A percentile compares a stretch with the other conserved stretches of the same genome.
Evolutionary conservation across 805 yeast genomes (phyloP).

Genomic region (Metschnikowia chrysomelidarum): DNA sequence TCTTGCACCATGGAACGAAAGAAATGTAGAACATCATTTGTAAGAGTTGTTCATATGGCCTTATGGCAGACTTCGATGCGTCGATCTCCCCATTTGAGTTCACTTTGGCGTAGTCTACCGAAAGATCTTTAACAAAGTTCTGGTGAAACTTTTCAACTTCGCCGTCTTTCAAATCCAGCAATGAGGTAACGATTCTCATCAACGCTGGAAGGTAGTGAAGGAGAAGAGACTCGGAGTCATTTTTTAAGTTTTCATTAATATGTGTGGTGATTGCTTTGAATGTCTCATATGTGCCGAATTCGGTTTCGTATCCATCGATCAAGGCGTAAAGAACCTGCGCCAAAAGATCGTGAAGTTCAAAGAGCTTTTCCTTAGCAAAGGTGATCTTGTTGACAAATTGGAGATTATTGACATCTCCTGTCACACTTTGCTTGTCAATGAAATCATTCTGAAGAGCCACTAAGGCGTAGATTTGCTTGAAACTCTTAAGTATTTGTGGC

Average conservation of each 20-base stretch:
- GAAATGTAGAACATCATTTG: slow-evolving; percentile 51
- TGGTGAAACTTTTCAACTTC: slow-evolving; percentile 36
- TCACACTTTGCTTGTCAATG: slow-evolving; percentile 46
- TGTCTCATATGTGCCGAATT: slow-evolving; percentile 29
- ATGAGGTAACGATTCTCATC: slow-evolving; percentile 42
- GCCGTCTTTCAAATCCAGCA: slow-evolving; percentile 41
- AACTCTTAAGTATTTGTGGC: slow-evolving; percentile 49
- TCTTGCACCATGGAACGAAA: slow-evolving; percentile 69
- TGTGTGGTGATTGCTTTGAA: slow-evolving; percentile 44
- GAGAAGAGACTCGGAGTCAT: slow-evolving; percentile 59
- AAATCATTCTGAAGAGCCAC: slow-evolving; percentile 52
- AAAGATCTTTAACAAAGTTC: slow-evolving; percentile 35
- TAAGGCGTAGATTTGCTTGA: slow-evolving; percentile 56
- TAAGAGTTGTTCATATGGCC: slow-evolving; percentile 42
- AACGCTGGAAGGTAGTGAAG: slow-evolving; percentile 64
- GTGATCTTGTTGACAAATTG: slow-evolving; percentile 40
- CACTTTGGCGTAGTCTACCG: slow-evolving; percentile 25
- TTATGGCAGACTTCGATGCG: slow-evolving; percentile 30
- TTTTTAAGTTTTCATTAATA: slow-evolving; percentile 41
- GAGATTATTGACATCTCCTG: slow-evolving; percentile 48
- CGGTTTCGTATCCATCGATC: slow-evolving; percentile 34
- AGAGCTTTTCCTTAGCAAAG: slow-evolving; percentile 61
- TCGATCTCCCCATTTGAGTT: slow-evolving; percentile 26
- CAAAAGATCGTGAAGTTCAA: slow-evolving; percentile 66
- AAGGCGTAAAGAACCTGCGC: slow-evolving; percentile 63